Evolutionary conservation across 2,329 filamentous ascomycete species (phyloP).

Genomic region (Periconia digitata): DNA sequence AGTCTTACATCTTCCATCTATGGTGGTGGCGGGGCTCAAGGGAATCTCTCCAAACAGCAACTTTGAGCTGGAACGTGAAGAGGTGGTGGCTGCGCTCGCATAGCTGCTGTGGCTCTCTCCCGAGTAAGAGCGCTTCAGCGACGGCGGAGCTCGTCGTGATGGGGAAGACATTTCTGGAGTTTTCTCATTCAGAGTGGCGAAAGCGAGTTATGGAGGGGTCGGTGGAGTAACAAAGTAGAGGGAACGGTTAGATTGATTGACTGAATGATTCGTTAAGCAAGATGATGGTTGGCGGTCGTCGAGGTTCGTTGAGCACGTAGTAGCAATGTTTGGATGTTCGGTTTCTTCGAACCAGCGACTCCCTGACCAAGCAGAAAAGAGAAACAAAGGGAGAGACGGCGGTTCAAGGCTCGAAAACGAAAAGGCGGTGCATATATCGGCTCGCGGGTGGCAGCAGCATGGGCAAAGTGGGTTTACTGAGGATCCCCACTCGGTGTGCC

Average conservation of each 20-base stretch:
- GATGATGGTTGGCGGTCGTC: not conserved
- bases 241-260: constrained; percentile 8
- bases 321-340: not conserved
- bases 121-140: constrained; percentile 43
- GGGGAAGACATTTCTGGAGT: constrained; percentile 30
- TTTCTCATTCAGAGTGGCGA: constrained; percentile 13
- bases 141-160: constrained; percentile 22
- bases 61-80: constrained; percentile 41
- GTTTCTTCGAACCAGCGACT: constrained; percentile 16
- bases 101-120: constrained; percentile 42
- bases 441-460: too few species aligned
- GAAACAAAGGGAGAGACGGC: not conserved
- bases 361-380: not conserved
- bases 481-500: not conserved
- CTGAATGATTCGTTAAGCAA: not conserved
- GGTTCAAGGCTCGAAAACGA: not conserved
- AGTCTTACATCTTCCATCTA: constrained; percentile 40
- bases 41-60: constrained; percentile 55
- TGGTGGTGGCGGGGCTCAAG: constrained; percentile 42
- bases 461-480: not conserved
- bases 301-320: not conserved
- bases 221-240: constrained; percentile 18
- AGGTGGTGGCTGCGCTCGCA: constrained; percentile 36
- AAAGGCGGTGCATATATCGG: not conserved
- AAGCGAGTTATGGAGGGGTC: constrained; percentile 10